These are phyloP conservation scores for Phyllosticta citribraziliensis DNA, from an alignment of 2,329 filamentous ascomycete genomes.

Conservation along the genomic window DNA sequence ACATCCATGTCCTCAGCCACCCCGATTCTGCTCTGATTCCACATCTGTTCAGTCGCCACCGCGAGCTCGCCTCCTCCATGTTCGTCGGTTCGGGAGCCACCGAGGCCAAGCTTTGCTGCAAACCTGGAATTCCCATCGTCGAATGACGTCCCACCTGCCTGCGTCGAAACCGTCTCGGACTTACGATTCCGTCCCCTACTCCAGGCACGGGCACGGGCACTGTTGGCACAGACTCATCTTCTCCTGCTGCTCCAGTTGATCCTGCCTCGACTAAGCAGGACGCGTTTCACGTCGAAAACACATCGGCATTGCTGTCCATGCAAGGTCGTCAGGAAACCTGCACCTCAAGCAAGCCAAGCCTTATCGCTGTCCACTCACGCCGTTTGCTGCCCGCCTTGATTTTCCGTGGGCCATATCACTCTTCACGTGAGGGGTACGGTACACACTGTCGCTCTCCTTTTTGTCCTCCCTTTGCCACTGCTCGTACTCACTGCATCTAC, in stretches of 20 bases:
- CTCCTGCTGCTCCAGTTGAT: not conserved
- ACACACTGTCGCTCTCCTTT: not conserved
- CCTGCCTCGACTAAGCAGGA: not conserved
- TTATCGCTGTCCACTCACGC: not conserved
- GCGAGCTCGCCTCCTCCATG: not conserved
- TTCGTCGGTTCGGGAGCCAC: not conserved
- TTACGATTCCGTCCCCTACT: not conserved
- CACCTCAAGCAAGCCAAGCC: not conserved
- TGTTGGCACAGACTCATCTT: not conserved
- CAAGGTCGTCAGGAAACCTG: not conserved
- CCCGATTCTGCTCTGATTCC: not conserved
- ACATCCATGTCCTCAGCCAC: not conserved
- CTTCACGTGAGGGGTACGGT: no score
- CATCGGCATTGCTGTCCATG: not conserved
- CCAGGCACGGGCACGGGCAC: not conserved
- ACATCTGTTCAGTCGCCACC: not conserved
- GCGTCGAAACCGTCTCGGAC: not conserved
- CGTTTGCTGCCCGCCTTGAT: not conserved
- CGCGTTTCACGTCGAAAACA: not conserved
- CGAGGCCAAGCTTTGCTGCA: not conserved
- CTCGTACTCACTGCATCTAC: no score
- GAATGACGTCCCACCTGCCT: not conserved
- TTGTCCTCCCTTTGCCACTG: not conserved
- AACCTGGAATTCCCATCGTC: not conserved
- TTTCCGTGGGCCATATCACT: not conserved